Evolutionary conservation across 2,329 filamentous ascomycete genomes (phyloP), one percentile per base, ranked within the genome.

Genomic region (Didymella arachidicola): DNA sequence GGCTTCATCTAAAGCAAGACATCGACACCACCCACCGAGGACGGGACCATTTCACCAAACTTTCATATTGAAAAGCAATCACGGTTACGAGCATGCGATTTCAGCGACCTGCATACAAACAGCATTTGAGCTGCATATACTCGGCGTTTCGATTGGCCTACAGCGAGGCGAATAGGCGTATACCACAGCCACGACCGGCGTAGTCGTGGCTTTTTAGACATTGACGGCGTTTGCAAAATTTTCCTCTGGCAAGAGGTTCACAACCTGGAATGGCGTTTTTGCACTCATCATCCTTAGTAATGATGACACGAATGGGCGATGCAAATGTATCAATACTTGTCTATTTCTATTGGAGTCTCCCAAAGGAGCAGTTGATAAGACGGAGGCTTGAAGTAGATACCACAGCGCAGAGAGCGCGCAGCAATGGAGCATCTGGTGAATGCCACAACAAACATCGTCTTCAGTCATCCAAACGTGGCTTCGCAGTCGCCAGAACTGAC

Each of bases 61-160:
- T 60, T 43, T 42, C 51, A 61, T 59, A 61, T 65, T 63, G 62
- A 63, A 60, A 63, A 63, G 51, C 61, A 55, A 64, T 65, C 59
- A 73, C 63, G 70, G 72, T 72, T 67, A 75, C 66, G 69, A 75
- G 59, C 47, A 62, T 69, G 65, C 70, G 58, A 70, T 68, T 64
- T 68, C 65, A 72, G 67, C 69, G 71, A 70, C 61, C 66, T 67
- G 68, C 68, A 72, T 72, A 66, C 56, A 64, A 61, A 58, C 60
- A 66, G 68, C 70, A 75, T 76, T 69, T 70, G 66, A 69, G 67
- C 65, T 74, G 69, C 72, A 75, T 74, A 61, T 52, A 67, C 55
- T 56, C 60, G 73, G 73, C 72, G 73, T 74, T 65, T 63, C 60
- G 52, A 60, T 57, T 59, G 55, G 64, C 53, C 57, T 64, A 63